Base-by-base conservation (phyloP, 345 rosid species). In the Moricandia arvensis region DNA sequence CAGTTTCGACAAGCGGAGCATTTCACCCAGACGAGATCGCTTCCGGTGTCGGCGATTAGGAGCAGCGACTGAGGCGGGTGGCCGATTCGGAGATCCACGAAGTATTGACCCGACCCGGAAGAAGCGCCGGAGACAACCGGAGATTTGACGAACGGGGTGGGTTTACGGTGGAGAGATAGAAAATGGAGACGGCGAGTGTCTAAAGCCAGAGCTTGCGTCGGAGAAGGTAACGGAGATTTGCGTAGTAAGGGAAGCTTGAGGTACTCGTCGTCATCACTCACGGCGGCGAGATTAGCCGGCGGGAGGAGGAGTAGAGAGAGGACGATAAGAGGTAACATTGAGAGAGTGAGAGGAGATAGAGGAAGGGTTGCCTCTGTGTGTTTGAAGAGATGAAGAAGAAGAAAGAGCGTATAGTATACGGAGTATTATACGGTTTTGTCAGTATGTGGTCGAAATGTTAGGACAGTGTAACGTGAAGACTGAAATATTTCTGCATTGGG, bases 91-190 rank as follows among this genome's bases (percentile, higher is more conserved):
- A 93, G 83, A 70, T 86, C 69, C 64, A 88, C 88, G 59, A 93
- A 86, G 84, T 93, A 93, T 82, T 93, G 96, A 4, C 98, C 96
- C 63, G 95, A 76, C 45, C 96, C 98, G 73, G 85, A 76, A 65
- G 87, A 68, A 6, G 95, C 93, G 9, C 91, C 96, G 74, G 98
- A 93, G 57, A 83, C 66, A 0, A 90, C 75, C 0, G 98, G 96
- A 8, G 91, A 86, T 34, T 68, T 87, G 47, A 83, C n/a, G 54
- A 80, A 34, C 0, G 84, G 58, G 10, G 59, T 16, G 5, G 80
- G 63, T 37, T 13, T 76, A 26, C 57, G 74, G 73, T 24, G 85
- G 71, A 59, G 81, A 59, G 77, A 72, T 27, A 41, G 77, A 64
- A 61, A 74, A 72, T 87, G 79, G 18, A 85, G 85, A 26, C 87